These are phyloP conservation scores for Erythrobasidium hasegawianum DNA, from an alignment of 1,284 basidiomycete genomes.

Conservation along the genomic window DNA sequence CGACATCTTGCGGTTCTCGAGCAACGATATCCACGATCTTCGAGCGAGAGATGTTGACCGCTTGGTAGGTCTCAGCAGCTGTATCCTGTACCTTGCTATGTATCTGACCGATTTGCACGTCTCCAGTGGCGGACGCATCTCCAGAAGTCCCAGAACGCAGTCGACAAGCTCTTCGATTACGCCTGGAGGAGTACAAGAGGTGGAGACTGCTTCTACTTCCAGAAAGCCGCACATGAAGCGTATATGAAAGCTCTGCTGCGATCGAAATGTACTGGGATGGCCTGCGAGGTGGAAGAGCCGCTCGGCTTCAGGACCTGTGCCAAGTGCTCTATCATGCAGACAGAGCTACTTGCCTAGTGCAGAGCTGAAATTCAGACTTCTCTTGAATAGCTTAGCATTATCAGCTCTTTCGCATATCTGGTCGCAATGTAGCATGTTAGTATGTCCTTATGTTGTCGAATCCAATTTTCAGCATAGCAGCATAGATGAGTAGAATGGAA, in stretches of 20 bases:
- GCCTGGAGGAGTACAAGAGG: constrained; percentile 15
- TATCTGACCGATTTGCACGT: too few relatives aligned
- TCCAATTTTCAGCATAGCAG: too few relatives aligned
- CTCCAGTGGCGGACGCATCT: constrained; percentile 30
- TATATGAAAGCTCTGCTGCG: constrained; percentile 22
- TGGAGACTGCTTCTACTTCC: constrained; percentile 26
- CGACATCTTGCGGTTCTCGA: constrained; percentile 28
- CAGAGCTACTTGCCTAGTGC: too few relatives aligned
- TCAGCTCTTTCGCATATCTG: too few relatives aligned
- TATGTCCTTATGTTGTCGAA: too few relatives aligned
- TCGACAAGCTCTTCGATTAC: constrained; percentile 18
- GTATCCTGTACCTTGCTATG: not conserved
- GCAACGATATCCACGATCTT: constrained; percentile 6
- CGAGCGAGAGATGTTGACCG: constrained; percentile 12
- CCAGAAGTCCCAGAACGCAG: constrained; percentile 9
- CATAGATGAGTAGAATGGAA: too few relatives aligned
- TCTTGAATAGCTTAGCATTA: too few relatives aligned
- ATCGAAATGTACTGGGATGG: constrained; percentile 9
- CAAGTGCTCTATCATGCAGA: constrained; percentile 22
- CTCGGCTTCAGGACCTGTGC: constrained; percentile 26
- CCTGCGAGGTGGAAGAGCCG: constrained; percentile 15
- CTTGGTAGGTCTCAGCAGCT: constrained; percentile 10
- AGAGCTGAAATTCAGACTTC: too few relatives aligned
- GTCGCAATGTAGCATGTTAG: too few relatives aligned
- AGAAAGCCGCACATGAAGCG: not conserved